A percentile compares a stretch with the other conserved stretches of the same genome.
Conservation (phyloP, 176 grass and related monocot genomes). For the Rhipidocladum racemiflorum region DNA sequence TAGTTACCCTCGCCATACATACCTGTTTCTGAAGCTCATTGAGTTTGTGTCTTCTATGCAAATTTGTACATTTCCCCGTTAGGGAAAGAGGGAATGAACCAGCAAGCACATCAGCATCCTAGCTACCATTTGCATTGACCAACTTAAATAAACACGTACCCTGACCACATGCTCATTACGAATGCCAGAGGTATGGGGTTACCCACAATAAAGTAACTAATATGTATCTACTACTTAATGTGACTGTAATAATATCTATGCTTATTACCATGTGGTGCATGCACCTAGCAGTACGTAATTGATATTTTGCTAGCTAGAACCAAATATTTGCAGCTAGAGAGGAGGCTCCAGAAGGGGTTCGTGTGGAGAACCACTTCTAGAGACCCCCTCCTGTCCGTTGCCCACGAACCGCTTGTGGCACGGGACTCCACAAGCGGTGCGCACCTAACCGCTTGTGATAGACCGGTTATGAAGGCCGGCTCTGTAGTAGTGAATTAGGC, state of each 20-base stretch:
- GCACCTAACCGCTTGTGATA: no score
- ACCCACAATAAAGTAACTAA: slow-evolving; percentile 31
- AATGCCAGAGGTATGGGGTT: neutral
- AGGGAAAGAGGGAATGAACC: slow-evolving; percentile 59
- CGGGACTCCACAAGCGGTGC: no score
- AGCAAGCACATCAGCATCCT: slow-evolving; percentile 45
- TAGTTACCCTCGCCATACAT: neutral
- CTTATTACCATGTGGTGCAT: slow-evolving; percentile 14
- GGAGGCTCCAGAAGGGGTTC: no score
- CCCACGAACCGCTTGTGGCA: no score
- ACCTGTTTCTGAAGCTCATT: slow-evolving; percentile 20
- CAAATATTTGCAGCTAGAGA: no score
- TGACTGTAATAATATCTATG: slow-evolving; percentile 9
- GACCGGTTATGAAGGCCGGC: no score
- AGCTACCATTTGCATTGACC: slow-evolving; percentile 53
- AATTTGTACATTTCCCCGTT: slow-evolving; percentile 44
- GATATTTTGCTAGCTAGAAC: slow-evolving; percentile 9
- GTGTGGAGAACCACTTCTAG: no score
- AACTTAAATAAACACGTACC: slow-evolving; percentile 41
- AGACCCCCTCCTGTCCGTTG: no score
- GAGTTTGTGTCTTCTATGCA: neutral
- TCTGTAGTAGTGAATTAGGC: no score
- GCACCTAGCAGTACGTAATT: slow-evolving; percentile 23
- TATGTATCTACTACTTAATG: slow-evolving; percentile 21
- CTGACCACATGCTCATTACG: slow-evolving; percentile 27